Evolutionary conservation across 2,329 filamentous ascomycete genomes (phyloP).

Genomic region (Sporothrix pseudoabietina): DNA sequence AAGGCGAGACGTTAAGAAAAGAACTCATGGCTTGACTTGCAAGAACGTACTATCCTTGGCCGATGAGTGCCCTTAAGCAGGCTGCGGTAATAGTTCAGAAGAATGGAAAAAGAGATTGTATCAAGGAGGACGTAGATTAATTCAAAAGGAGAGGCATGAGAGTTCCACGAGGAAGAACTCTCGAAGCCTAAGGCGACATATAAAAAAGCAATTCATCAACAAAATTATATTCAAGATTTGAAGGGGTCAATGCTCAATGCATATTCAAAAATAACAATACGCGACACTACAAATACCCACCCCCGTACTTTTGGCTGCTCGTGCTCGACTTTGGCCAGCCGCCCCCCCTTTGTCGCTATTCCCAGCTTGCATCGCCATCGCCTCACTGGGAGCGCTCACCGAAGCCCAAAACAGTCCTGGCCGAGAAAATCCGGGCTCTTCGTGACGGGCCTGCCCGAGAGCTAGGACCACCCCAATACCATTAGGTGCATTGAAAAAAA

Average conservation of each 20-base stretch:
- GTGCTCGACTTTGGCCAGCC: background rate
- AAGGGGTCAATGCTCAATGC: background rate
- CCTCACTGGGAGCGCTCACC: background rate
- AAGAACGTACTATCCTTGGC: background rate
- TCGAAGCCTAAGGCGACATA: background rate
- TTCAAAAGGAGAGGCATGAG: background rate
- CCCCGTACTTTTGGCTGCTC: background rate
- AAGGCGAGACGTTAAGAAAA: background rate
- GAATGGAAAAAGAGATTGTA: background rate
- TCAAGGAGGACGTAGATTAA: background rate
- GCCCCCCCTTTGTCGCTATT: background rate
- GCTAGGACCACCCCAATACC: background rate
- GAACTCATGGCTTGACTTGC: background rate
- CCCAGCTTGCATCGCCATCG: background rate
- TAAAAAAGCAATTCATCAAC: background rate
- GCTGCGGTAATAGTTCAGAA: background rate
- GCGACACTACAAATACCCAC: background rate
- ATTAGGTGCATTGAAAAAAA: background rate
- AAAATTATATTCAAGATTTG: background rate
- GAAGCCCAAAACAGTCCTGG: slow-evolving; percentile 25
- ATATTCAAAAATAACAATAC: background rate
- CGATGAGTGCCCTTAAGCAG: background rate
- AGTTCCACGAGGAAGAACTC: background rate
- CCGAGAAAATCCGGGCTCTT: slow-evolving; percentile 20
- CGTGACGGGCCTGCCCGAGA: slow-evolving; percentile 27